Evolutionary conservation across 2,329 filamentous ascomycete genomes (phyloP).

Genomic region (Diplodia seriata): DNA sequence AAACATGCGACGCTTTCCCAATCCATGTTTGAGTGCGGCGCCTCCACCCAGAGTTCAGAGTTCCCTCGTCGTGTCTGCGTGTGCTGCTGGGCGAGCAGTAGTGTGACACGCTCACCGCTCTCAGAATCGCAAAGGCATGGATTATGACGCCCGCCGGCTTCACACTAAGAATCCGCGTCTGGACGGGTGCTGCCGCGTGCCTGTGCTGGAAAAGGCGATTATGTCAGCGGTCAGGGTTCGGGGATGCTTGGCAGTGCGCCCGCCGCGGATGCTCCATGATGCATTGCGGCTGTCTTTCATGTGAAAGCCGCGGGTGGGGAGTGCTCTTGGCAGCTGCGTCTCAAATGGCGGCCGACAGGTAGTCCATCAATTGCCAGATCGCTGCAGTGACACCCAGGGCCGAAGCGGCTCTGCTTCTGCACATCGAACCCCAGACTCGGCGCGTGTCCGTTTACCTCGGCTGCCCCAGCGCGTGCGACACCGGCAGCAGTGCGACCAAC

Average conservation of each 20-base stretch:
- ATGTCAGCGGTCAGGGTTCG: not conserved
- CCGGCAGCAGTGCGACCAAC: not conserved
- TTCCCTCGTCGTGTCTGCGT: not conserved
- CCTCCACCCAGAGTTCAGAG: not conserved
- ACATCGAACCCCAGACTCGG: constrained; percentile 10
- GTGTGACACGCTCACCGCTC: not conserved
- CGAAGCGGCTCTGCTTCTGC: constrained; percentile 2
- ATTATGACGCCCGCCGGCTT: not conserved
- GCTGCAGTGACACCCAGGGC: not conserved
- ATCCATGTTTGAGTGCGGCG: not conserved
- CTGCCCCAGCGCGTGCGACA: constrained; percentile 10
- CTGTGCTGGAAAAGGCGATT: not conserved
- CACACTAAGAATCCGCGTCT: not conserved
- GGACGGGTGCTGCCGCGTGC: not conserved
- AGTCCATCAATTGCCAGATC: not conserved
- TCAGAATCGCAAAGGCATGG: not conserved
- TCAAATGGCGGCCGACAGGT: not conserved
- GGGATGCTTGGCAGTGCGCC: too few relatives aligned
- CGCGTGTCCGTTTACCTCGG: constrained; percentile 30
- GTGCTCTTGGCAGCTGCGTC: not conserved
- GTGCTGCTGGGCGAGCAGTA: not conserved
- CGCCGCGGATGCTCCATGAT: not conserved
- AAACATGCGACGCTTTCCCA: not conserved
- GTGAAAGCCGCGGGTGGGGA: not conserved
- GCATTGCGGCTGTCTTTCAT: constrained; percentile 7